Conservation (phyloP, 495 filamentous ascomycete species). For the Penicillium angulare region DNA sequence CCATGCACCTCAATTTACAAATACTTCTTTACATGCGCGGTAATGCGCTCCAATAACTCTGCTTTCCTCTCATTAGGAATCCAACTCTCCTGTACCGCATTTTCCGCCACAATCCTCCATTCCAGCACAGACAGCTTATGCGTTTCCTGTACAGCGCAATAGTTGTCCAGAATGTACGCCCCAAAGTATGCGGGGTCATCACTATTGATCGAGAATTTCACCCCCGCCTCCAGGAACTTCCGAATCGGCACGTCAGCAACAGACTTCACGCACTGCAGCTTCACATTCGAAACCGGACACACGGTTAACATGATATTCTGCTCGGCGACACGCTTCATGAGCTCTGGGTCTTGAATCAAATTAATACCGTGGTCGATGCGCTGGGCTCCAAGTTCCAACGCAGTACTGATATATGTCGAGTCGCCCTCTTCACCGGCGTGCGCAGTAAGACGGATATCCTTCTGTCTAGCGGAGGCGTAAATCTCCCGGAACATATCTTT, state of each 20-base stretch:
- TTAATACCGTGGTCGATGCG: conserved; percentile 75
- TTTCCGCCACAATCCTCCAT: conserved; percentile 62
- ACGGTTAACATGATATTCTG: conserved; percentile 61
- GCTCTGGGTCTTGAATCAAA: conserved; percentile 56
- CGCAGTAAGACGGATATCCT: conserved; percentile 59
- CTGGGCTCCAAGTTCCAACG: conserved; percentile 57
- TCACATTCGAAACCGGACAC: conserved; percentile 73
- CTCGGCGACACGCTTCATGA: conserved; percentile 57
- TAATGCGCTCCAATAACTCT: conserved; percentile 36
- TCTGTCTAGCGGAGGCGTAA: conserved; percentile 50
- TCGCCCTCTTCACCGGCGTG: conserved; percentile 79
- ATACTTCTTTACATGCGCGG: conserved; percentile 35
- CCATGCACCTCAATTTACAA: conserved; percentile 5
- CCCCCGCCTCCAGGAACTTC: conserved; percentile 61
- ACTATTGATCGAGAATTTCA: conserved; percentile 69
- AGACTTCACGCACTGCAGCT: conserved; percentile 54
- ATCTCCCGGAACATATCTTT: conserved; percentile 62
- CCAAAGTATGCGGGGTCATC: conserved; percentile 85
- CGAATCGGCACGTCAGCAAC: conserved; percentile 63
- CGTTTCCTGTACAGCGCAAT: conserved; percentile 72
- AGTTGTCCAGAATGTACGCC: conserved; percentile 73
- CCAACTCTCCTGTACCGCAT: conserved; percentile 63
- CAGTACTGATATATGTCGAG: conserved; percentile 59
- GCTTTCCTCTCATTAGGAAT: conserved; percentile 43
- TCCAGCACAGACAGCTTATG: conserved; percentile 59